phyloP scores from a whole-genome alignment of 2,329 filamentous ascomycete genomes.

The Orbilia oligospora region DNA sequence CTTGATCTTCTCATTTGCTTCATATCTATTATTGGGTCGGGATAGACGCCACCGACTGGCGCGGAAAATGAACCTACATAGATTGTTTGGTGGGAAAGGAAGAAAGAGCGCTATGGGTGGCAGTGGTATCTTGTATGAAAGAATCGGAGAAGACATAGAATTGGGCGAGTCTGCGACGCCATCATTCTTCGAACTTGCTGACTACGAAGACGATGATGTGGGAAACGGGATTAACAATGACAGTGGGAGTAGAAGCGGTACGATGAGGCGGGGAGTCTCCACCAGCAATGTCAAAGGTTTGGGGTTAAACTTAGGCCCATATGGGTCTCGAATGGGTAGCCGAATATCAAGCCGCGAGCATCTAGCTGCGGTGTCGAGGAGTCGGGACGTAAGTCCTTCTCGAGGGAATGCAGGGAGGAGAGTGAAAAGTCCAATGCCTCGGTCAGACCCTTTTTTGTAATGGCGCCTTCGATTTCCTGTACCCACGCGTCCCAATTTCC shows the following conservation, averaged over 20 bases:
- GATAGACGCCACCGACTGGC: constrained; percentile 74
- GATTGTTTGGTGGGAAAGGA: constrained; percentile 38
- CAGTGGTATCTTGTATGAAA: constrained; percentile 35
- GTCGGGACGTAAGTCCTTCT: constrained; percentile 57
- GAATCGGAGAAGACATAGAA: constrained; percentile 49
- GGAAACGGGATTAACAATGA: constrained; percentile 24
- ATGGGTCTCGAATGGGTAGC: constrained; percentile 52
- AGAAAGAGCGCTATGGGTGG: constrained; percentile 19
- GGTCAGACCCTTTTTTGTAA: constrained; percentile 49
- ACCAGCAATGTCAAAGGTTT: constrained; percentile 35
- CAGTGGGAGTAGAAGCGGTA: constrained; percentile 25
- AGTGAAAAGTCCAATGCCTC: constrained; percentile 58
- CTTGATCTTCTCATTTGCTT: constrained; percentile 74
- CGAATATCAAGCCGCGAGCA: constrained; percentile 56
- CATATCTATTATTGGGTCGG: constrained; percentile 83
- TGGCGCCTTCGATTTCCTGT: background rate
- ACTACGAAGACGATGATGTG: constrained; percentile 48
- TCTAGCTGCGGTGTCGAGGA: constrained; percentile 46
- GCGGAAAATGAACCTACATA: constrained; percentile 50
- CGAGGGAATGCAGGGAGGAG: constrained; percentile 49
- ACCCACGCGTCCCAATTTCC: background rate
- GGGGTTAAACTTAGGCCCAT: constrained; percentile 34
- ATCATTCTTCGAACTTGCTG: constrained; percentile 38
- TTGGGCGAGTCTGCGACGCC: constrained; percentile 27
- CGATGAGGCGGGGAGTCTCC: constrained; percentile 38